Percentiles rank a stretch among this genome's conserved stretches.
Conservation (phyloP, 805 yeast species). For the Isabelozyma rhagii region DNA sequence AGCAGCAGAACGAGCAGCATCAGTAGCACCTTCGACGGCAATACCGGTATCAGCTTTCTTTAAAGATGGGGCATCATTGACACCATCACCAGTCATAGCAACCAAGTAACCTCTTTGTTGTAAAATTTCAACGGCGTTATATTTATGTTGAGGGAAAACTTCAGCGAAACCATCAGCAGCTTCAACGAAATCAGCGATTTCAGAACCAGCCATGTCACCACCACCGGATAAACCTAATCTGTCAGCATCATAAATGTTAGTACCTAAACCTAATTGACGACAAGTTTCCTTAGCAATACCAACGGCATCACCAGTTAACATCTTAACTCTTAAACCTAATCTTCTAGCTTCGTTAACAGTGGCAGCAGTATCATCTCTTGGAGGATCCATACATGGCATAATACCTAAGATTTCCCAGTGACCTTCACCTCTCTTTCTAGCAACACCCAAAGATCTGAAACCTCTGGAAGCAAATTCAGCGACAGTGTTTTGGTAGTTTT, state of each 20-base stretch:
- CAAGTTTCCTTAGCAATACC: constrained; percentile 98
- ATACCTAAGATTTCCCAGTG: constrained; percentile 98
- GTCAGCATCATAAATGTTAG: constrained; percentile 95
- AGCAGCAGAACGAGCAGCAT: constrained; percentile 96
- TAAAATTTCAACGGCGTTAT: constrained; percentile 91
- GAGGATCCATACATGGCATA: constrained; percentile 99
- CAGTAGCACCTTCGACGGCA: constrained; percentile 98
- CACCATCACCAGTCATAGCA: constrained; percentile 99
- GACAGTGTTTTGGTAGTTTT: constrained; percentile 94
- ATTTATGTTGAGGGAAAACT: constrained; percentile 98
- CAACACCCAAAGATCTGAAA: constrained; percentile 98
- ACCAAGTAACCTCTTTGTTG: constrained; percentile 95
- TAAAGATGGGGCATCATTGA: constrained; percentile 95
- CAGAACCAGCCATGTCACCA: constrained; percentile 96
- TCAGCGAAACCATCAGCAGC: constrained; percentile 98
- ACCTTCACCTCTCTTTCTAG: constrained; percentile 97
- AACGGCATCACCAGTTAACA: constrained; percentile 99
- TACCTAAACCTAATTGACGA: constrained; percentile 95
- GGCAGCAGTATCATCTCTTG: constrained; percentile 96
- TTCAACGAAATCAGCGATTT: constrained; percentile 95
- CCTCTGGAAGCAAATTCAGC: constrained; percentile 98
- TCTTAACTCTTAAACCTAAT: constrained; percentile 92
- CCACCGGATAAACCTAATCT: constrained; percentile 92
- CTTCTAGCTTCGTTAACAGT: constrained; percentile 89
- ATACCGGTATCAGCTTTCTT: constrained; percentile 91